These are phyloP conservation scores for Ceratocystis variospora DNA, from an alignment of 2,329 filamentous ascomycete genomes.

Conservation along the genomic window DNA sequence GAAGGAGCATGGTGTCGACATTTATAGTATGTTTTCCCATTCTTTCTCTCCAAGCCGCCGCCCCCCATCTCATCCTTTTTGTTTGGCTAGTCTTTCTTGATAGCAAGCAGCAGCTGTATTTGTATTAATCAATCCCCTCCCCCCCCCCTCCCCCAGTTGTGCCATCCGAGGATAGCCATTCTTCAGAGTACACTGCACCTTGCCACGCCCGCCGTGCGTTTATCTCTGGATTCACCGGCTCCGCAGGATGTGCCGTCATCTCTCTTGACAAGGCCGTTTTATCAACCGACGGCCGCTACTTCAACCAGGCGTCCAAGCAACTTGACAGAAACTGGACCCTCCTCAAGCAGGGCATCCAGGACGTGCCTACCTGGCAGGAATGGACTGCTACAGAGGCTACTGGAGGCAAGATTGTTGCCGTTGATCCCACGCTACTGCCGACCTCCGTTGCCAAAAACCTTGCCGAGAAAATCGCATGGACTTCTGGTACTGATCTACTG, in stretches of 20 bases:
- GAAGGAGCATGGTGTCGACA: constrained; percentile 71
- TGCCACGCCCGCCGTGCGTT: constrained; percentile 84
- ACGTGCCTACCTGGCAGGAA: constrained; percentile 94
- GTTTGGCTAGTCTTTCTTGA: background rate
- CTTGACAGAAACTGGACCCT: constrained; percentile 84
- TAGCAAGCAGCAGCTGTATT: background rate
- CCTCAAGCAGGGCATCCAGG: constrained; percentile 82
- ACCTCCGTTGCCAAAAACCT: constrained; percentile 52
- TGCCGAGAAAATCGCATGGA: constrained; percentile 72
- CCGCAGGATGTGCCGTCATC: constrained; percentile 82
- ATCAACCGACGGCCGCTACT: constrained; percentile 92
- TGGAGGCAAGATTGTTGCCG: constrained; percentile 74
- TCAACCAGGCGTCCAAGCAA: constrained; percentile 88
- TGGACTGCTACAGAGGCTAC: constrained; percentile 82
- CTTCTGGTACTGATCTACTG: constrained; percentile 62
- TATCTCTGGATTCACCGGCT: constrained; percentile 89
- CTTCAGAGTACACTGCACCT: constrained; percentile 95
- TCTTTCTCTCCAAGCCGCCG: constrained; percentile 22
- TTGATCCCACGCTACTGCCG: constrained; percentile 79
- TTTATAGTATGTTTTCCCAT: constrained; percentile 56
- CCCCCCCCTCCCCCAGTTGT: constrained; percentile 67
- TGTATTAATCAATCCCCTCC: constrained; percentile 22
- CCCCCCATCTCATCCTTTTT: background rate
- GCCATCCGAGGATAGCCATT: constrained; percentile 92
- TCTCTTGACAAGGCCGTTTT: constrained; percentile 76